A percentile compares a stretch with the other conserved stretches of the same genome.
phyloP scores from a whole-genome alignment of 2,329 filamentous ascomycete species.

The Neofusicoccum laricinum region DNA sequence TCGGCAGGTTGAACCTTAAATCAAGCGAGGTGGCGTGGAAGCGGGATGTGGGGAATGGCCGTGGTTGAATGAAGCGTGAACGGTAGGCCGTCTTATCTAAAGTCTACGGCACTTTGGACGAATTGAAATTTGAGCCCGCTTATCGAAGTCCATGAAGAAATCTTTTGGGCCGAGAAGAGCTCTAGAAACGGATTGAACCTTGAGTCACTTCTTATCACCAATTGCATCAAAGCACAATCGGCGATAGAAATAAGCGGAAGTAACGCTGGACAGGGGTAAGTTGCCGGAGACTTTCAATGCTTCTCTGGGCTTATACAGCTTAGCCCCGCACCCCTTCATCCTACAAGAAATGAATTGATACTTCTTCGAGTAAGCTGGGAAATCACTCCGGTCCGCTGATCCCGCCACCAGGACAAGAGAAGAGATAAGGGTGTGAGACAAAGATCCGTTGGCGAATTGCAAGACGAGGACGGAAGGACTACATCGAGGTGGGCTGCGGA shows the following conservation, averaged over 20 bases:
- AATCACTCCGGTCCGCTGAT: neutral
- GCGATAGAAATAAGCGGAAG: neutral
- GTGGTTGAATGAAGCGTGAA: neutral
- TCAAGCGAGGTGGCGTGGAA: neutral
- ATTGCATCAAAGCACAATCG: neutral
- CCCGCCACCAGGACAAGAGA: neutral
- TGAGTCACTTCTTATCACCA: neutral
- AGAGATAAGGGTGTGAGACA: neutral
- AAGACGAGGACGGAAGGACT: neutral
- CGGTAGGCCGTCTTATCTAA: neutral
- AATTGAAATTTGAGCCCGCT: neutral
- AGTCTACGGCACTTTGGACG: neutral
- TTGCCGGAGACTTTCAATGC: no score
- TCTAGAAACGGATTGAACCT: neutral
- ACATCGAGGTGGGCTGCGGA: neutral
- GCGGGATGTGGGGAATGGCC: neutral
- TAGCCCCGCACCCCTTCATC: no score
- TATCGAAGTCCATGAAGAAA: neutral
- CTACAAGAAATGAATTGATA: no score
- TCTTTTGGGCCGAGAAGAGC: neutral
- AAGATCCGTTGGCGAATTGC: neutral
- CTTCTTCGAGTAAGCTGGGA: no score
- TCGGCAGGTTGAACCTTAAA: neutral
- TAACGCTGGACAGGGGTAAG: neutral
- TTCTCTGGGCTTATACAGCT: no score